phyloP scores from a whole-genome alignment of 441 rosid species.

The Caryocar brasiliense region DNA sequence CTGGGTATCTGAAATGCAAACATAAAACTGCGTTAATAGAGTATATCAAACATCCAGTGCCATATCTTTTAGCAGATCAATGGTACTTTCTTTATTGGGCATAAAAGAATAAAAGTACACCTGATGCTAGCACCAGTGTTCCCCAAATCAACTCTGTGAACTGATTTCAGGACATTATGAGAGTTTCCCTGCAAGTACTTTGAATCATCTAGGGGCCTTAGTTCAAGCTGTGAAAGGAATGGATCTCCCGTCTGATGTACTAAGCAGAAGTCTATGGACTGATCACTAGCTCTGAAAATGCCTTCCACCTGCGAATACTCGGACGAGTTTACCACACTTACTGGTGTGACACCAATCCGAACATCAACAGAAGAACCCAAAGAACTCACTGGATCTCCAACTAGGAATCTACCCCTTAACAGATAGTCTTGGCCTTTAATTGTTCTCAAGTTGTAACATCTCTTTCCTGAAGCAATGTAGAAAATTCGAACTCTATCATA shows the following conservation, averaged over 20 bases:
- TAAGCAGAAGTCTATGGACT: constrained; percentile 39
- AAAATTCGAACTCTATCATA: constrained; percentile 30
- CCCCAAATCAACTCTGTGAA: constrained; percentile 37
- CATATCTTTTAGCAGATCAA: background rate
- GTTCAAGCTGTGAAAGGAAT: constrained; percentile 43
- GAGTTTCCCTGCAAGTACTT: constrained; percentile 24
- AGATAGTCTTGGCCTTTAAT: constrained; percentile 30
- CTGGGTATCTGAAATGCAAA: constrained; percentile 39
- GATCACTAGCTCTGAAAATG: constrained; percentile 30
- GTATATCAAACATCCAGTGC: too few species aligned
- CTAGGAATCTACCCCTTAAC: constrained; percentile 35
- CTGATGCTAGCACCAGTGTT: constrained; percentile 24
- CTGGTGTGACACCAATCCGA: constrained; percentile 29
- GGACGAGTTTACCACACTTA: constrained; percentile 25
- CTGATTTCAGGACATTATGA: constrained; percentile 29
- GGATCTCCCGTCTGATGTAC: constrained; percentile 31
- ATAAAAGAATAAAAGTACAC: constrained; percentile 16
- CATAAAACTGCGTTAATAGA: background rate
- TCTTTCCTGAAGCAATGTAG: constrained; percentile 28
- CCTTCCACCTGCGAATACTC: constrained; percentile 32
- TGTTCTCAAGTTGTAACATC: constrained; percentile 41
- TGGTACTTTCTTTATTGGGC: background rate
- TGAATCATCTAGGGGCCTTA: constrained; percentile 34
- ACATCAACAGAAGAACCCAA: constrained; percentile 20
- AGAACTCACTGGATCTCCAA: constrained; percentile 6